Evolutionary conservation across 1,139 yeast species (phyloP).

Genomic region (Protomyces pachydermus): DNA sequence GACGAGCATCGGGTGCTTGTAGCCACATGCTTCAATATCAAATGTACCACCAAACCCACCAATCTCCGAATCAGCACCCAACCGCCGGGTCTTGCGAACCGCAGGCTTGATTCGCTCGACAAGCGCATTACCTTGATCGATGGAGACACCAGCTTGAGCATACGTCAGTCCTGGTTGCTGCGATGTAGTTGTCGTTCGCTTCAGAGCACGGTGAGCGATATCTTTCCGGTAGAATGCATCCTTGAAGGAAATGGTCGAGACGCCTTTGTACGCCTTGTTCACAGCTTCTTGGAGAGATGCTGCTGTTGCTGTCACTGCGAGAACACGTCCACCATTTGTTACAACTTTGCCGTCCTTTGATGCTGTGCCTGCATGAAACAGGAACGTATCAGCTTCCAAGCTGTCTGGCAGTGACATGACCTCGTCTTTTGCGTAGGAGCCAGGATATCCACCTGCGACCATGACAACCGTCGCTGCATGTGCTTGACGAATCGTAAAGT

Average conservation of each 20-base stretch:
- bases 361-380: constrained; percentile 94
- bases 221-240: constrained; percentile 83
- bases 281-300: constrained; percentile 73
- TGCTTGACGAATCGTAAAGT: constrained; percentile 55
- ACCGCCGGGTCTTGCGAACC: constrained; percentile 90
- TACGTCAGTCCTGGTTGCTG: constrained; percentile 58
- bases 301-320: constrained; percentile 88
- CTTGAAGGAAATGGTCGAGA: constrained; percentile 63
- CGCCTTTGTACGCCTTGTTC: constrained; percentile 78
- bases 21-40: constrained; percentile 85
- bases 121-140: constrained; percentile 84
- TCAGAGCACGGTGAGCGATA: constrained; percentile 93
- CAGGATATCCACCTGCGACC: constrained; percentile 98
- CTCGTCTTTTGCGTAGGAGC: constrained; percentile 77
- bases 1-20: constrained; percentile 71
- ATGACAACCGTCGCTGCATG: constrained; percentile 89
- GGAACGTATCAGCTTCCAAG: constrained; percentile 48
- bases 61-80: constrained; percentile 96
- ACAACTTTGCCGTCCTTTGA: constrained; percentile 53
- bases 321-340: constrained; percentile 94
- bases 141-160: constrained; percentile 94
- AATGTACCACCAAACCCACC: constrained; percentile 99
- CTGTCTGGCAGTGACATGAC: constrained; percentile 55
- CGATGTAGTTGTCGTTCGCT: constrained; percentile 34
- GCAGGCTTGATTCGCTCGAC: constrained; percentile 85